Conservation (phyloP, 164 flowering plant genomes). For the Nymphaea colorata region DNA sequence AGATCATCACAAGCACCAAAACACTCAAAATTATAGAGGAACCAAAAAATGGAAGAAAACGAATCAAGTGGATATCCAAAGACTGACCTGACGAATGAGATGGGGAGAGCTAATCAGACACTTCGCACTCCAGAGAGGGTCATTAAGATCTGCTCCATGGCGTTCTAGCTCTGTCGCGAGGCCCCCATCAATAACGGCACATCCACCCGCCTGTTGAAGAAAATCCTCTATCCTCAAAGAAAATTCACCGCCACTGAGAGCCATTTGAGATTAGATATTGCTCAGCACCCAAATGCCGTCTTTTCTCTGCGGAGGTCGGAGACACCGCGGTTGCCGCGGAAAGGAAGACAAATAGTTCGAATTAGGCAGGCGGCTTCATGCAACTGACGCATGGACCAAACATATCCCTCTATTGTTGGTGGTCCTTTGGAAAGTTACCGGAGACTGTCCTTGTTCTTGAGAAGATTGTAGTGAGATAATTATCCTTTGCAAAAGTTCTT, state of each 20-base stretch:
- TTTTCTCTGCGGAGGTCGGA: not conserved
- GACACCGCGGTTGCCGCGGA: not conserved
- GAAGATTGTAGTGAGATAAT: too few species aligned
- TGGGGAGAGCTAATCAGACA: conserved; percentile 75
- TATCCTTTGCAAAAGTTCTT: too few species aligned
- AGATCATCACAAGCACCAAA: not conserved
- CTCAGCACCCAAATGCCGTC: not conserved
- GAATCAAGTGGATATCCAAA: not conserved
- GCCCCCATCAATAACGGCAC: conserved; percentile 84
- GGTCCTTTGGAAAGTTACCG: too few species aligned
- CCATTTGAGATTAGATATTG: not conserved
- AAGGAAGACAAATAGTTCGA: not conserved
- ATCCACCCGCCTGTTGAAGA: conserved; percentile 46
- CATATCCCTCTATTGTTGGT: too few species aligned
- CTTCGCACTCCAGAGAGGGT: conserved; percentile 96
- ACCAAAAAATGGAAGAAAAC: not conserved
- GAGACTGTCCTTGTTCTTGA: too few species aligned
- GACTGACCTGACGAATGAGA: conserved; percentile 50
- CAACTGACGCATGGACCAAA: too few species aligned
- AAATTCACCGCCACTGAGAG: not conserved
- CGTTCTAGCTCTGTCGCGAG: conserved; percentile 94
- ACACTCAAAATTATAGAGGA: not conserved
- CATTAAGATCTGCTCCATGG: conserved; percentile 81
- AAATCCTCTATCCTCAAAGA: conserved; percentile 24
- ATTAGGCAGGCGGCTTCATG: too few species aligned